Base-by-base conservation (phyloP, 257 asterid species). In the Gynochthodes officinalis region DNA sequence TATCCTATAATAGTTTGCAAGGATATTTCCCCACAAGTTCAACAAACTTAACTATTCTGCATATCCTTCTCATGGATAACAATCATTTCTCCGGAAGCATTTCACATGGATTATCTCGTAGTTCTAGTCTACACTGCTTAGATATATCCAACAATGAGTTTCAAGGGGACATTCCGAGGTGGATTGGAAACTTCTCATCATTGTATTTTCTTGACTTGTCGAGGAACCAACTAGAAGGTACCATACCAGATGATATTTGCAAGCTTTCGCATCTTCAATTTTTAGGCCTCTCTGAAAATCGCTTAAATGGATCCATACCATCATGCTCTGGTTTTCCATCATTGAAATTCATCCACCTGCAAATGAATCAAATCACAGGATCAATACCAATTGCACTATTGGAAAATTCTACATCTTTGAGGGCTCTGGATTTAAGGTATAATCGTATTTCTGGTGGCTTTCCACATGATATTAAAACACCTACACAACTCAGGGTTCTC, bases 381-480 rank as follows among this genome's bases (percentile, higher is more conserved):
- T 27, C 69, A 15, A 75, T 75, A n/a, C 68, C 78, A 13, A 63
- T 58, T 8, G 39, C 69, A 27, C 59, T 75, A 4, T 61, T 46
- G 14, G 35, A 46, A 40, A 32, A 52, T 12, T 48, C 73, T 1
- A 30, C 15, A 12, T 15, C 28, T 18, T 19, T 75, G 43, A 16
- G 10, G 8, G 46, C 74, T 30, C 35, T 75, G 30, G 67, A 67
- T 46, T 37, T 75, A 33, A 60, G 74, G 18, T 32, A 75, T 32
- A 75, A 75, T 48, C 27, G 40, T 32, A 54, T 67, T 9, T 75
- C 74, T 35, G 78, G 78, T 12, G 68, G 49, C 4, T 21, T 63
- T 21, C 68, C 68, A 37, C 48, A 27, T 19, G 30, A 37, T 35
- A 33, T 35, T 25, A 18, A 35, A 13, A 11, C 50, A 44, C 55